These are phyloP conservation scores for Botryotinia globosa DNA, from an alignment of 2,329 filamentous ascomycete species.

Conservation along the genomic window DNA sequence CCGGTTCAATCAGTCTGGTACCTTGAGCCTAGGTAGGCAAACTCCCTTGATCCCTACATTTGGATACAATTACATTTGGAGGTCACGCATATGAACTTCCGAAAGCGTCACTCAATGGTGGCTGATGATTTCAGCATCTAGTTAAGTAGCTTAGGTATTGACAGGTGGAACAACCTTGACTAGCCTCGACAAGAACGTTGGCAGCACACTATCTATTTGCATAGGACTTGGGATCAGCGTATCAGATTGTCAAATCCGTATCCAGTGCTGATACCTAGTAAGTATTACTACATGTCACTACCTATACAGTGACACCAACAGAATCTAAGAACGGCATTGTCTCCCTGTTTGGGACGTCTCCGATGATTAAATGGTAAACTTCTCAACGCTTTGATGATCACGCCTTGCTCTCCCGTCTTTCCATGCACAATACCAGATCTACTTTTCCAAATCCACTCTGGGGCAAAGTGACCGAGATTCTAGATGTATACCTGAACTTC, in stretches of 20 bases:
- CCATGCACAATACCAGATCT: constrained; percentile 9
- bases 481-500: not conserved
- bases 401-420: constrained; percentile 9
- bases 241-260: not conserved
- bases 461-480: constrained; percentile 1
- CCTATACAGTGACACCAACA: not conserved
- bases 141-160: not conserved
- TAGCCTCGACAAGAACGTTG: not conserved
- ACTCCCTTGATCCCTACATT: not conserved
- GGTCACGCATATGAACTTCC: not conserved
- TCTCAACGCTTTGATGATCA: not conserved
- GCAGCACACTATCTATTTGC: not conserved
- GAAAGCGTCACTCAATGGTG: not conserved
- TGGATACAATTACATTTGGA: not conserved
- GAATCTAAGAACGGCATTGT: not conserved
- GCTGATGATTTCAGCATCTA: not conserved
- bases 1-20: not conserved
- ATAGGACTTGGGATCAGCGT: not conserved
- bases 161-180: not conserved
- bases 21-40: not conserved
- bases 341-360: not conserved
- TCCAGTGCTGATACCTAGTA: not conserved
- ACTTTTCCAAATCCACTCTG: not conserved
- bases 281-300: not conserved
- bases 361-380: not conserved